Percentiles rank a stretch among this genome's conserved stretches.
Conservation (phyloP, 23 red algal species). For the Gracilaria gracilis region DNA sequence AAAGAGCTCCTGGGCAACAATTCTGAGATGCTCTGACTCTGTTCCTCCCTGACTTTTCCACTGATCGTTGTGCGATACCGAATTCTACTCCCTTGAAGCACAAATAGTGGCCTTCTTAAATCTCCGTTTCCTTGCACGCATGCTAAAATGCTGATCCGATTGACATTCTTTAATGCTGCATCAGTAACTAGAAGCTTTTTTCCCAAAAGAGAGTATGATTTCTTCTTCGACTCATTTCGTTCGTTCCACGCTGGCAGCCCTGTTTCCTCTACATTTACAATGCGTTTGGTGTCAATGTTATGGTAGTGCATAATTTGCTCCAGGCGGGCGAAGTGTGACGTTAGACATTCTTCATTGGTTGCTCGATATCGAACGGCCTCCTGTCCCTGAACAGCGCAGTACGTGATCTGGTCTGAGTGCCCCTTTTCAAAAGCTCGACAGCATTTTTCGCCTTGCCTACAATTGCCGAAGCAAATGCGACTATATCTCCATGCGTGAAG, state of each 20-base stretch:
- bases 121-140: background rate
- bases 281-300: background rate
- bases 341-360: background rate
- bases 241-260: background rate
- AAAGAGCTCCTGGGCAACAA: background rate
- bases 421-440: background rate
- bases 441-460: too few relatives aligned
- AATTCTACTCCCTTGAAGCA: background rate
- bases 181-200: background rate
- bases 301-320: background rate
- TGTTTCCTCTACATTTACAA: background rate
- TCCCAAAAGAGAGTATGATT: background rate
- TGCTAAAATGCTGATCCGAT: background rate
- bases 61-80: background rate
- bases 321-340: background rate
- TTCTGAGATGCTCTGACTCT: background rate
- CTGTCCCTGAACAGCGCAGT: background rate
- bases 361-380: slow-evolving; percentile 6
- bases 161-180: background rate
- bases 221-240: too few relatives aligned
- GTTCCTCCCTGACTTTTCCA: background rate
- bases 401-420: background rate
- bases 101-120: background rate
- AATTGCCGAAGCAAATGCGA: too few relatives aligned
- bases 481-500: background rate